Percentiles rank a stretch among this genome's conserved stretches.
Conservation (phyloP, 192 early-diverging fungal genomes). For the Glomus cerebriforme region DNA sequence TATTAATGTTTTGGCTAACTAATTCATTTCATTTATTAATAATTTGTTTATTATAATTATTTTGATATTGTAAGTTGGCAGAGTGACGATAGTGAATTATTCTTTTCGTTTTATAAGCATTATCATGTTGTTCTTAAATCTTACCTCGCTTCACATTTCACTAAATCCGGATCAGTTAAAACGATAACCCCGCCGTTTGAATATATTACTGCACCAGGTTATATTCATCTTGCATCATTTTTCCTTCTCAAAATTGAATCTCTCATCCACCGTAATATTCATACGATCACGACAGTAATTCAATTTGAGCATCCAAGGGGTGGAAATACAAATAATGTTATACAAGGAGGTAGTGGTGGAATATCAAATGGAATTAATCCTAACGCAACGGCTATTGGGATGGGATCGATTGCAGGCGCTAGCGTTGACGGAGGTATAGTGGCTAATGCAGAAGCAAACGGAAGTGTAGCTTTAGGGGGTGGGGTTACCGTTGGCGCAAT, state of each 20-base stretch:
- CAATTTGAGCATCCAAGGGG: conserved; percentile 43
- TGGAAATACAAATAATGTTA: conserved; percentile 23
- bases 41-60: neutral
- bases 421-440: neutral
- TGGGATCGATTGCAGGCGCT: neutral
- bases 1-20: neutral
- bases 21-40: too few species aligned
- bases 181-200: conserved; percentile 12
- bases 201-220: conserved; percentile 47
- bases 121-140: conserved; percentile 49
- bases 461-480: neutral
- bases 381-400: conserved; percentile 25
- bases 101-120: conserved; percentile 57
- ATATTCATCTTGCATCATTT: conserved; percentile 49
- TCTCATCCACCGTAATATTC: conserved; percentile 49
- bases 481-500: conserved; percentile 31
- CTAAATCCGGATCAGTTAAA: conserved; percentile 28
- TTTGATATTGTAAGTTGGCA: conserved; percentile 41
- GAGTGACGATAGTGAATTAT: conserved; percentile 56
- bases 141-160: conserved; percentile 36
- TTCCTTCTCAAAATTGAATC: conserved; percentile 53
- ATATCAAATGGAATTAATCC: conserved; percentile 40
- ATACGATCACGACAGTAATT: conserved; percentile 54
- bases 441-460: conserved; percentile 30
- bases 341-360: conserved; percentile 31